Evolutionary conservation across 2,329 filamentous ascomycete species (phyloP), one percentile per base, ranked within the genome.

Genomic region (Albophoma yamanashiensis): DNA sequence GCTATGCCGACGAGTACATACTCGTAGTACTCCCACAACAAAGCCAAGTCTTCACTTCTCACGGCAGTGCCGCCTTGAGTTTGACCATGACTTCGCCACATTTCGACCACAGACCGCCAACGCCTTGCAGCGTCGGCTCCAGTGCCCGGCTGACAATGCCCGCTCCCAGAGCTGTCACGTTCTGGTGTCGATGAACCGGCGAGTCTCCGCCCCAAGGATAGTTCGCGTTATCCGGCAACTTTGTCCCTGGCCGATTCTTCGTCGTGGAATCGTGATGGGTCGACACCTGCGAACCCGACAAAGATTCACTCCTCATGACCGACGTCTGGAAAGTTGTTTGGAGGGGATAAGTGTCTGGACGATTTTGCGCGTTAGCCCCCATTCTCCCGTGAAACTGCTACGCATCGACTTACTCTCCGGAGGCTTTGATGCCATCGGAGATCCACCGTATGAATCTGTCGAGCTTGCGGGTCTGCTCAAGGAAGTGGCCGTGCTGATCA

Each of bases 121-220:
- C 25, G 6, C 17, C 39, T 15, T 42, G 36, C 15, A 25, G 27
- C 6, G 47, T 38, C 20, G 25, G 39, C 25, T 11, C 34, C 31
- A 60, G 42, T 34, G 60, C 61, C 27, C 59, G 63, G 25, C 60
- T 59, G 42, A 56, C 57, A 27, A 65, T 60, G 27, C 67, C 68
- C n/a, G 65, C 58, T 38, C 64, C 61, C 4, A 70, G 64, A n/a
- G 64, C 63, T 9, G 66, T 66, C 56, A 68, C 64, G 58, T 71
- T 70, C 38, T 69, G 68, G 57, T 74, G 71, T 6, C 73, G 71
- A 61, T 75, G 72, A 40, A 71, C 60, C 1, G 72, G 72, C 43
- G 68, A 73, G 62, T 69, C 66, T 38, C 69, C 71, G 14, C 71
- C 73, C 73, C 73, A 75, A 1, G 74, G 73, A 34, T 67, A 74